Evolutionary conservation across 2,329 filamentous ascomycete genomes (phyloP), one percentile per base, ranked within the genome.

Genomic region (Aspergillus awamori): DNA sequence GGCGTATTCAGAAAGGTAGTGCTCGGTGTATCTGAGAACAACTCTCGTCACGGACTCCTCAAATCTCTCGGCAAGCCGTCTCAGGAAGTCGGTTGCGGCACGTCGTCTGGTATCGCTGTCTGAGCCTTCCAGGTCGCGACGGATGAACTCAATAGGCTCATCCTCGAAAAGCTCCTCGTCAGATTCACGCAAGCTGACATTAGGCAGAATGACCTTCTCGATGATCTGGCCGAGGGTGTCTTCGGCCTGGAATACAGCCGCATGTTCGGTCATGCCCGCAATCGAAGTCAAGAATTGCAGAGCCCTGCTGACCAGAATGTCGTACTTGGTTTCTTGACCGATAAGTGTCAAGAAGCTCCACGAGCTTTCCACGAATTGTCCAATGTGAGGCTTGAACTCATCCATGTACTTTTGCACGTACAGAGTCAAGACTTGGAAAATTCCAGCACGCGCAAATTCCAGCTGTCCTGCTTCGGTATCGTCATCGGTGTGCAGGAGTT

Each of bases 91-190:
- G 0, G 94, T 98, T 0, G 96, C 93, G 43, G 95, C 94, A 71
- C 95, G 86, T 67, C 95, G 85, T 72, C 95, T 85, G 1, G 95
- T 99, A 74, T 98, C 95, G 58, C 90, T 96, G 77, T 99, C 95
- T 1, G 95, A 97, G 6, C 95, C 95, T 76, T 99, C 95, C 52
- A 99, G 82, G 76, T 99, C 95, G 70, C 93, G 87, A 65, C 95
- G 87, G 72, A 99, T 99, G 74, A 96, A 99, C 77, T 99, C 95
- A 67, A 99, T 99, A 0, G 95, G 95, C 80, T 99, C 96, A 74
- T 99, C 96, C 74, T 99, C 95, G 69, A 99, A 98, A 67, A 97
- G 85, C 76, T 99, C 95, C 58, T 97, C 86, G 67, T 99, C 96
- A 0, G 93, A 95, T 71, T 97, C 95, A 67, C 96, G 88, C 62